Percentiles rank a stretch among this genome's conserved stretches.
phyloP scores from a whole-genome alignment of 441 rosid species.

The Croton setiger region DNA sequence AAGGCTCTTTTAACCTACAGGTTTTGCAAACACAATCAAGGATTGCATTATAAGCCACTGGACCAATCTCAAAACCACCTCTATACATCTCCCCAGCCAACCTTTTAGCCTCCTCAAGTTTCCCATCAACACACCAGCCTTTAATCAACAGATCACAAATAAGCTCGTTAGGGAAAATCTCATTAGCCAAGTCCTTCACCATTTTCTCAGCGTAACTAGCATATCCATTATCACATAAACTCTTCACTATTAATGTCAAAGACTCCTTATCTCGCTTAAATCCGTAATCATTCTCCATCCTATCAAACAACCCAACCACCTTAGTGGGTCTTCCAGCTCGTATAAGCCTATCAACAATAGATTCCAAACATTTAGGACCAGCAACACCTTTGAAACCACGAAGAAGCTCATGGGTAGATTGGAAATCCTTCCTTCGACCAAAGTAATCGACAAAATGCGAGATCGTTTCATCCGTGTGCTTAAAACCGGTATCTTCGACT shows the following conservation, averaged over 20 bases:
- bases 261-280: slow-evolving; percentile 64
- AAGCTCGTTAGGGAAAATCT: slow-evolving; percentile 83
- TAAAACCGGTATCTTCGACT: slow-evolving; percentile 37
- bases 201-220: slow-evolving; percentile 80
- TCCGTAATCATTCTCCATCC: slow-evolving; percentile 76
- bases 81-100: slow-evolving; percentile 89
- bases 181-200: slow-evolving; percentile 72
- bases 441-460: slow-evolving; percentile 72
- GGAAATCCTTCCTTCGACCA: slow-evolving; percentile 87
- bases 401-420: slow-evolving; percentile 62
- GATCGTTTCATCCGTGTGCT: slow-evolving; percentile 67
- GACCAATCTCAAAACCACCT: slow-evolving; percentile 90
- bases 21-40: slow-evolving; percentile 88
- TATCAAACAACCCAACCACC: slow-evolving; percentile 62
- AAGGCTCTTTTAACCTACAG: slow-evolving; percentile 80
- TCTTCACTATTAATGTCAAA: slow-evolving; percentile 54
- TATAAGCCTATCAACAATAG: slow-evolving; percentile 63
- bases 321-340: slow-evolving; percentile 75
- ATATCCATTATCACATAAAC: slow-evolving; percentile 60
- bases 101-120: slow-evolving; percentile 79
- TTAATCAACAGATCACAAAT: slow-evolving; percentile 76
- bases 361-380: slow-evolving; percentile 49
- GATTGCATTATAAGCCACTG: slow-evolving; percentile 59
- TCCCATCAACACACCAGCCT: slow-evolving; percentile 89
- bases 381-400: slow-evolving; percentile 40